Evolutionary conservation across 176 grass and related monocot species (phyloP).

Genomic region (Saccharum officinarum): DNA sequence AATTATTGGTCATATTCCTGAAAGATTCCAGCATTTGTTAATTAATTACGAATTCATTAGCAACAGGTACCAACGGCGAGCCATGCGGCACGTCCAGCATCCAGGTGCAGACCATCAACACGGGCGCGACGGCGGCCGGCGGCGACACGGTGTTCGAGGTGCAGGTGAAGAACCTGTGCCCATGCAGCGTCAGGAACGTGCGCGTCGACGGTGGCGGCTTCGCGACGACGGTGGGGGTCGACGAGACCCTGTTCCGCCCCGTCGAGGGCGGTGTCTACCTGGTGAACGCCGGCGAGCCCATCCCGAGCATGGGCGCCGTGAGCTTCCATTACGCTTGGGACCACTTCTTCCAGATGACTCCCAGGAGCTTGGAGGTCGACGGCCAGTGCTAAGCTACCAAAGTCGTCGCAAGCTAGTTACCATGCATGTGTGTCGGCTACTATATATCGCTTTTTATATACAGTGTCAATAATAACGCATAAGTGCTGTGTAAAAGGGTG

Average conservation of each 20-base stretch:
- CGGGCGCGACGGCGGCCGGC: background rate
- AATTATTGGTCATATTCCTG: background rate
- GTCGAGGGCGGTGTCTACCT: conserved; percentile 44
- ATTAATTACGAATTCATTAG: too few relatives aligned
- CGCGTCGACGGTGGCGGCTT: conserved; percentile 52
- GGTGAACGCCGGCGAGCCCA: conserved; percentile 45
- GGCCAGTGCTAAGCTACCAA: conserved; percentile 17
- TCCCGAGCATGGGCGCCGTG: conserved; percentile 43
- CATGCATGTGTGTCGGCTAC: too few relatives aligned
- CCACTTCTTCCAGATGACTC: conserved; percentile 56
- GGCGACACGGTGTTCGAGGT: conserved; percentile 63
- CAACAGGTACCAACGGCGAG: conserved; percentile 19
- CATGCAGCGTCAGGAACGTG: conserved; percentile 44
- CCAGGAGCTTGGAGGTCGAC: conserved; percentile 40
- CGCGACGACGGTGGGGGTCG: conserved; percentile 39
- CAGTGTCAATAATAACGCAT: background rate
- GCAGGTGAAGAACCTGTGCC: conserved; percentile 66
- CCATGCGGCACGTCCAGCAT: conserved; percentile 43
- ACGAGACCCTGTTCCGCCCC: conserved; percentile 46
- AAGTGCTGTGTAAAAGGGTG: background rate
- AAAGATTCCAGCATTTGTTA: background rate
- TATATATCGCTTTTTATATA: background rate
- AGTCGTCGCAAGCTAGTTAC: background rate
- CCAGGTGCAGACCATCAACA: conserved; percentile 60
- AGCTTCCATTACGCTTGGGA: conserved; percentile 68